Conservation (phyloP, 1,284 basidiomycete species). For the Mixia osmundae region DNA sequence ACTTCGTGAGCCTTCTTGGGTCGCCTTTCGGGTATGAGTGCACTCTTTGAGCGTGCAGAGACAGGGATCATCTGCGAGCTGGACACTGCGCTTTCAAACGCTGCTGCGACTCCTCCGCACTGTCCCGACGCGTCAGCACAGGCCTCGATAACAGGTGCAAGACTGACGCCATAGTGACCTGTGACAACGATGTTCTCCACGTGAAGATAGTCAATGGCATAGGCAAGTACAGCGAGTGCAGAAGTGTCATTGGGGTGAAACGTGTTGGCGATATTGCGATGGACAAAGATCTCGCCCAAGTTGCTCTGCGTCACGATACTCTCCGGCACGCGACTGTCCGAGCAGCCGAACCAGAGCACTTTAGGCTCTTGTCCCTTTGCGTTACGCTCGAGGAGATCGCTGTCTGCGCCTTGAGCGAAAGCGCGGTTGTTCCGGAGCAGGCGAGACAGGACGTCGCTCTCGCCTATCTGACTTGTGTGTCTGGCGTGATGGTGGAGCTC, state of each 20-base stretch:
- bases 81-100: too few species aligned
- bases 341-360: slow-evolving; percentile 49
- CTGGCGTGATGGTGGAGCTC: too few species aligned
- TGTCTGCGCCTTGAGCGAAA: slow-evolving; percentile 24
- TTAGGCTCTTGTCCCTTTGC: slow-evolving; percentile 47
- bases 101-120: slow-evolving; percentile 24
- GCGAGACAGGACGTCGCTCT: too few species aligned
- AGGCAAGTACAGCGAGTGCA: slow-evolving; percentile 51
- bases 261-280: slow-evolving; percentile 19
- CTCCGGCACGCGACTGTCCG: slow-evolving; percentile 41
- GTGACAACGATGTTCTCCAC: slow-evolving; percentile 37
- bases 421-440: neutral
- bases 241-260: slow-evolving; percentile 56
- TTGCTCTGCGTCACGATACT: slow-evolving; percentile 17
- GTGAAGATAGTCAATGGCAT: slow-evolving; percentile 51
- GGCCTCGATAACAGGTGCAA: slow-evolving; percentile 7
- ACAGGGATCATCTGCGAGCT: too few species aligned
- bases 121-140: slow-evolving; percentile 3
- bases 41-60: slow-evolving; percentile 11
- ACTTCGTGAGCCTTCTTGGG: slow-evolving; percentile 1
- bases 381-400: slow-evolving; percentile 36
- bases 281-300: slow-evolving; percentile 18
- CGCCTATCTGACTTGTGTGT: too few species aligned
- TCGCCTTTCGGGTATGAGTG: neutral
- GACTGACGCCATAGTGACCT: slow-evolving; percentile 28